phyloP scores from a whole-genome alignment of 768 basidiomycete genomes.

The Boletus rubescentipes region DNA sequence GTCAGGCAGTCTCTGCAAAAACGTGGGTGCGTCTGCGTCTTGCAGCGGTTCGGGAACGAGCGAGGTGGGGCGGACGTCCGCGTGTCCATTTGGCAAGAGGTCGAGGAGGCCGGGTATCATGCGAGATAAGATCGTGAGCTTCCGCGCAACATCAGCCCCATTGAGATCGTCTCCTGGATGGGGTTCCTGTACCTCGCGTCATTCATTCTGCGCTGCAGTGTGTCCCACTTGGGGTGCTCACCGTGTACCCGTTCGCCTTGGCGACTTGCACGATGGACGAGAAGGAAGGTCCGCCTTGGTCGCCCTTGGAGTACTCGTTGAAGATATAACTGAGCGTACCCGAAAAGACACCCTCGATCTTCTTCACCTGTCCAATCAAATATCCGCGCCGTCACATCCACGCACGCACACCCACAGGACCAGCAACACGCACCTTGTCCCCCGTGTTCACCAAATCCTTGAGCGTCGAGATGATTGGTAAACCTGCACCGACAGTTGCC shows the following conservation, averaged over 20 bases:
- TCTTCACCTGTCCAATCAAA: conserved; percentile 53
- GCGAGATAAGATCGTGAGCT: conserved; percentile 92
- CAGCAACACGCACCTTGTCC: conserved; percentile 64
- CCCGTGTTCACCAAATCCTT: conserved; percentile 92
- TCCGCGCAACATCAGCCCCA: conserved; percentile 95
- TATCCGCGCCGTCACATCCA: not conserved
- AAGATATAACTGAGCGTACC: conserved; percentile 99
- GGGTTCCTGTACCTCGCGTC: conserved; percentile 71
- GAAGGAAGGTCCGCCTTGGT: conserved; percentile 70
- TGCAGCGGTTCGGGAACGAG: conserved; percentile 80
- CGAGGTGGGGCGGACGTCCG: conserved; percentile 77
- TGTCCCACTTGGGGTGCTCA: conserved; percentile 31
- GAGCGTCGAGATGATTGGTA: conserved; percentile 89
- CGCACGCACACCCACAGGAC: not conserved
- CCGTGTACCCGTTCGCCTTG: conserved; percentile 93
- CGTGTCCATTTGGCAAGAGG: conserved; percentile 71
- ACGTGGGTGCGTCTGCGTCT: conserved; percentile 76
- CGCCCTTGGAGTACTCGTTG: conserved; percentile 85
- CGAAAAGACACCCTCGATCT: conserved; percentile 97
- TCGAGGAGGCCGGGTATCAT: conserved; percentile 54
- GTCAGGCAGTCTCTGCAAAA: conserved; percentile 73
- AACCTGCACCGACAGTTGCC: conserved; percentile 92
- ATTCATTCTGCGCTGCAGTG: not conserved
- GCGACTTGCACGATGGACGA: conserved; percentile 88
- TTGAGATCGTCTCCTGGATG: conserved; percentile 97